Evolutionary conservation across 768 basidiomycete genomes (phyloP).

Genomic region (Amanita pallidorosea): DNA sequence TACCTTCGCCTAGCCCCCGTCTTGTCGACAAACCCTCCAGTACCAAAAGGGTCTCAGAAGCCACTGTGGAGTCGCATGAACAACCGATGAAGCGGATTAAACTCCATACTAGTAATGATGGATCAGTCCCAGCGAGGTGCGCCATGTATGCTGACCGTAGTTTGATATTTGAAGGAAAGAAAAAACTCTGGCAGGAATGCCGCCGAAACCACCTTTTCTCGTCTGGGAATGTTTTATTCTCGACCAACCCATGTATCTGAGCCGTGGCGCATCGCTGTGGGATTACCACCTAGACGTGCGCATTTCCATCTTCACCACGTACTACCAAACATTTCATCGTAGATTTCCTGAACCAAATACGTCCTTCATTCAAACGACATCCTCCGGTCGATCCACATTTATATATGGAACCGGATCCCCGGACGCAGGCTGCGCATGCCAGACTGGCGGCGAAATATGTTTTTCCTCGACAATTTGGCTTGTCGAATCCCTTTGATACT

Average conservation of each 20-base stretch:
- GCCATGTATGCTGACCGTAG: background rate
- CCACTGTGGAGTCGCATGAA: background rate
- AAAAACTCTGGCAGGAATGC: slow-evolving; percentile 22
- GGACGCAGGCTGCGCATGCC: slow-evolving; percentile 34
- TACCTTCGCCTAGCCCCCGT: slow-evolving; percentile 15
- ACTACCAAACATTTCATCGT: background rate
- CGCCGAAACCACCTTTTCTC: slow-evolving; percentile 39
- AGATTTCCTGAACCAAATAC: slow-evolving; percentile 62
- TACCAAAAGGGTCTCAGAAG: background rate
- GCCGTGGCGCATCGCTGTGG: slow-evolving; percentile 41
- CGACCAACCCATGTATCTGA: slow-evolving; percentile 43
- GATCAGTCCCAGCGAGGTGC: background rate
- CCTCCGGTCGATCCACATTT: slow-evolving; percentile 14
- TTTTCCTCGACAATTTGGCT: slow-evolving; percentile 70
- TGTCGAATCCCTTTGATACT: slow-evolving; percentile 47
- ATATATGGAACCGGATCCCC: slow-evolving; percentile 34
- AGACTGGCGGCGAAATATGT: slow-evolving; percentile 73
- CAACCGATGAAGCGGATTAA: slow-evolving; percentile 1
- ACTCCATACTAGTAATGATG: background rate
- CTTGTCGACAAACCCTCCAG: background rate
- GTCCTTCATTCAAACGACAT: slow-evolving; percentile 29
- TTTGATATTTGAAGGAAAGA: background rate
- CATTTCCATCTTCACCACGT: background rate
- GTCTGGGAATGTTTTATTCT: slow-evolving; percentile 58
- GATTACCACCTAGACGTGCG: slow-evolving; percentile 62